Conservation (phyloP, 2,329 filamentous ascomycete species). For the Fusarium papillatum region DNA sequence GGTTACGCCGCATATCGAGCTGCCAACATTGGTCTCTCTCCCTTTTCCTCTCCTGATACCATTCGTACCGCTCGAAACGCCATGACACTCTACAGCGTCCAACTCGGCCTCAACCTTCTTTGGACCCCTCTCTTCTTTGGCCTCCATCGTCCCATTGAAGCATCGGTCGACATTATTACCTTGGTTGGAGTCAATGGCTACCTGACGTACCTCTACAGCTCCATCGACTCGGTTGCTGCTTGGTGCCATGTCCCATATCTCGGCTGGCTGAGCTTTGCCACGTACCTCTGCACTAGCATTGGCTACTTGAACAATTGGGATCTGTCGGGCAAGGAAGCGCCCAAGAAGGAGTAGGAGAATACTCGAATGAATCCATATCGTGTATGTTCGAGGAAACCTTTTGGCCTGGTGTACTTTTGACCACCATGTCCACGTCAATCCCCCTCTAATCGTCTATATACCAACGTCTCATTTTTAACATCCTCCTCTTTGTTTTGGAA, state of each 20-base stretch:
- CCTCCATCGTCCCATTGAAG: conserved; percentile 79
- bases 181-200: conserved; percentile 81
- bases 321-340: conserved; percentile 50
- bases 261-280: conserved; percentile 89
- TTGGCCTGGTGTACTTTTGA: not conserved
- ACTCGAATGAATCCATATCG: conserved; percentile 8
- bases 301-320: conserved; percentile 80
- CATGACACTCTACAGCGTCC: conserved; percentile 86
- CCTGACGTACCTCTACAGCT: conserved; percentile 81
- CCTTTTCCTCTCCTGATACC: conserved; percentile 66
- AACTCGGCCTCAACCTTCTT: conserved; percentile 86
- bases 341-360: conserved; percentile 41
- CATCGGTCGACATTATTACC: conserved; percentile 80
- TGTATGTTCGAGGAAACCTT: not conserved
- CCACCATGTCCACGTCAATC: not conserved
- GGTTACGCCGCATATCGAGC: conserved; percentile 90
- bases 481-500: not conserved
- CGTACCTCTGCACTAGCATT: conserved; percentile 82
- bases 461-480: not conserved
- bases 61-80: conserved; percentile 73
- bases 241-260: conserved; percentile 87
- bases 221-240: conserved; percentile 79
- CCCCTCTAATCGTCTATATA: conserved; percentile 19
- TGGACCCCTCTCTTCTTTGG: conserved; percentile 97
- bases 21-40: conserved; percentile 72